These are phyloP conservation scores for Articulospora tetracladia DNA, from an alignment of 495 filamentous ascomycete species.

Conservation along the genomic window DNA sequence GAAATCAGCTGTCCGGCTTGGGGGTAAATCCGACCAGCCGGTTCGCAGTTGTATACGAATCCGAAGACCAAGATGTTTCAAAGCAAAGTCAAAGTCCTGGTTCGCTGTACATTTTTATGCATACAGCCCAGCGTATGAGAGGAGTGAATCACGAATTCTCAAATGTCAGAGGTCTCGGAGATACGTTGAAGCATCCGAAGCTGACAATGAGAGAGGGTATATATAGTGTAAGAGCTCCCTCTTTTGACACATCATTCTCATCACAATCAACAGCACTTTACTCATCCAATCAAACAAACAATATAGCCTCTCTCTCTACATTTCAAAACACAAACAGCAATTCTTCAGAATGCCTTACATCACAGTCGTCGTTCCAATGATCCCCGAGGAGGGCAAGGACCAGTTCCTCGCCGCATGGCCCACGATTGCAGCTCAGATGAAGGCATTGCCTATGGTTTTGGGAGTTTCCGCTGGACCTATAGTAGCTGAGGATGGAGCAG, in stretches of 20 bases:
- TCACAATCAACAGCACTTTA: not conserved
- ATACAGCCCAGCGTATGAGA: not conserved
- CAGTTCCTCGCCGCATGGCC: slow-evolving; percentile 4
- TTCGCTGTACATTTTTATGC: not conserved
- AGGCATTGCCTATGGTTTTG: slow-evolving; percentile 1
- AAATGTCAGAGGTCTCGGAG: not conserved
- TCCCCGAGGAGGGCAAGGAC: slow-evolving; percentile 11
- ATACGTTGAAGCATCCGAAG: not conserved
- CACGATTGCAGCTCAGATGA: slow-evolving; percentile 10
- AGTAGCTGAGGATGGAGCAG: slow-evolving; percentile 3
- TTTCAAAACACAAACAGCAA: not conserved
- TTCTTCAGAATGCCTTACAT: slow-evolving; percentile 17
- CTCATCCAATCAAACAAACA: not conserved
- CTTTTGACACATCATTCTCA: not conserved
- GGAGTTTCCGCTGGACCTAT: slow-evolving; percentile 11
- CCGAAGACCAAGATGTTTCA: not conserved
- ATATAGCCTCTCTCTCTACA: not conserved
- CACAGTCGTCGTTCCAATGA: slow-evolving; percentile 8
- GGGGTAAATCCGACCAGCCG: not conserved
- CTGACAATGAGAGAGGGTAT: not conserved
- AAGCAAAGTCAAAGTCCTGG: not conserved
- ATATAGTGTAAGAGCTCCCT: not conserved
- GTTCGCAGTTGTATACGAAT: not conserved
- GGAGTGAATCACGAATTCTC: not conserved
- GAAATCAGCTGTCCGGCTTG: not conserved